Evolutionary conservation across 2,329 filamentous ascomycete genomes (phyloP), one percentile per base, ranked within the genome.

Genomic region (Fusarium circinatum): DNA sequence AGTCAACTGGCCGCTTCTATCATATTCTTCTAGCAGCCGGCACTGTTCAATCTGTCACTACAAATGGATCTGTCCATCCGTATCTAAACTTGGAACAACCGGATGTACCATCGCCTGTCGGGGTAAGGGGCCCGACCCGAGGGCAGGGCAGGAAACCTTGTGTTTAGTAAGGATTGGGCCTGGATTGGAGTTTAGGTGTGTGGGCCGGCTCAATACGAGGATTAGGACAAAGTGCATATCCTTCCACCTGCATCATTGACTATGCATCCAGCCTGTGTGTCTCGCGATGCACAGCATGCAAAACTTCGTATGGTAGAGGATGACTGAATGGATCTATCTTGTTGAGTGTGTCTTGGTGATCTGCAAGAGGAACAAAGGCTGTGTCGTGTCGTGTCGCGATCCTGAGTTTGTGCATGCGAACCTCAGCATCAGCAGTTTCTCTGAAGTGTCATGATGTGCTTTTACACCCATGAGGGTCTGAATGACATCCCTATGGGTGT

Each of bases 21-120:
- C 24, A 24, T 34, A 10, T 58, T 58, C 42, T 58, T 20, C 44
- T 34, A 34, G 17, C 61, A 48, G 24, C 15, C 20, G 34, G 39
- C 36, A 60, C 54, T 38, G 56, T 62, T 32, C 45, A 26, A 57
- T 62, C 71, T 70, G 66, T 70, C 67, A 70, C 67, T 70, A n/a
- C 39, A 24, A 39, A 70, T 70, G 47, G 67, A 65, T 70, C 67
- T 60, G 41, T 60, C 59, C 52, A 60, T 70, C 45, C 66, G 48
- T 62, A 49, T 74, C 72, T 74, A 74, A 70, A 75, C 72, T 74
- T 74, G 72, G 72, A 74, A 74, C 72, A 75, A 15, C 60, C 72
- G 42, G 62, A 54, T 66, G 64, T 70, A 68, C 72, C 72, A 69
- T 75, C 41, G 57, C 68, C 68, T 72, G 71, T 75, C 61, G 71